These are phyloP conservation scores for Nicotiana sylvestris DNA, from an alignment of 257 asterid species.

Conservation along the genomic window DNA sequence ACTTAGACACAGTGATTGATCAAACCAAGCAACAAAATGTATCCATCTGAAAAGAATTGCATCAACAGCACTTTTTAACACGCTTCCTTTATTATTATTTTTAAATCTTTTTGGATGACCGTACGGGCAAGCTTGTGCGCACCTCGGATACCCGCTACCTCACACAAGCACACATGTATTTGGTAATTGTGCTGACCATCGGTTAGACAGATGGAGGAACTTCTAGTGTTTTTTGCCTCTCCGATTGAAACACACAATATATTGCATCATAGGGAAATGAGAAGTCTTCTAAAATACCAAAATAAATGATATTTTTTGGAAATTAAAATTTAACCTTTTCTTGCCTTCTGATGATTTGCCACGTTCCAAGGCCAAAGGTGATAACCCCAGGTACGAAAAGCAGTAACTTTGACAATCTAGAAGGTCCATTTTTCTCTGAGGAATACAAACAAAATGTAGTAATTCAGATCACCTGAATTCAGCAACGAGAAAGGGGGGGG, in stretches of 20 bases:
- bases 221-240: no score
- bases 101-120: no score
- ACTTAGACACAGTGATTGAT: neutral
- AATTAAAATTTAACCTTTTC: slow-evolving; percentile 54
- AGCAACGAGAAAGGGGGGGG: slow-evolving; percentile 7
- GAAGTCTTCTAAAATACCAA: neutral
- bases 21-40: neutral
- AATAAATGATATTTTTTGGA: neutral
- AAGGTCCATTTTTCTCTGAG: slow-evolving; percentile 50
- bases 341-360: slow-evolving; percentile 90
- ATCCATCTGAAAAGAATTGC: neutral
- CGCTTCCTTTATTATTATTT: neutral
- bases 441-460: neutral
- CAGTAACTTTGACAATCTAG: slow-evolving; percentile 76
- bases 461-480: slow-evolving; percentile 6
- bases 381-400: slow-evolving; percentile 89
- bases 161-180: no score
- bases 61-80: neutral
- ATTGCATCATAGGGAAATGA: neutral
- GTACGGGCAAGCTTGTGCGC: no score
- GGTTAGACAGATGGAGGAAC: no score
- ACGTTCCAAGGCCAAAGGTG: slow-evolving; percentile 90
- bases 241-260: neutral
- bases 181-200: no score
- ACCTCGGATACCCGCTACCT: no score